phyloP scores from a whole-genome alignment of 1,139 yeast species.

The Pichia sp. region DNA sequence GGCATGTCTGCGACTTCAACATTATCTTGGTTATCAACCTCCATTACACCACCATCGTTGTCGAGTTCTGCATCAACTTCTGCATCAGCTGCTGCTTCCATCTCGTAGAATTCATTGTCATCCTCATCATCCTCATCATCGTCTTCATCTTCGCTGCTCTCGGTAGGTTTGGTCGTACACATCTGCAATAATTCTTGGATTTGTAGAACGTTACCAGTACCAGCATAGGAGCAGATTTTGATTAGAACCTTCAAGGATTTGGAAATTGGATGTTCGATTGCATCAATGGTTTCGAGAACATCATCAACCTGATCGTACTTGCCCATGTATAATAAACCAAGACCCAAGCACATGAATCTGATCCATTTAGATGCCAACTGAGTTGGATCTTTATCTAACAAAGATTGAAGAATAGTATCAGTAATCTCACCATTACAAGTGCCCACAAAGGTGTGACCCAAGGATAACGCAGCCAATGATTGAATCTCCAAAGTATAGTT shows the following conservation, averaged over 20 bases:
- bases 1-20: constrained; percentile 15
- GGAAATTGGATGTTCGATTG: constrained; percentile 92
- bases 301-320: constrained; percentile 94
- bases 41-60: constrained; percentile 9
- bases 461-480: constrained; percentile 81
- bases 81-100: constrained; percentile 26
- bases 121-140: constrained; percentile 40
- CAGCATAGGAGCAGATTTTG: constrained; percentile 92
- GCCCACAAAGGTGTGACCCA: constrained; percentile 94
- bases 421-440: constrained; percentile 94
- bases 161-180: constrained; percentile 55
- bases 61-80: constrained; percentile 24
- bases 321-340: constrained; percentile 90
- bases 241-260: constrained; percentile 86
- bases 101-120: constrained; percentile 23
- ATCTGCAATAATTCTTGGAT: constrained; percentile 87
- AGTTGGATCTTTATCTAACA: constrained; percentile 74
- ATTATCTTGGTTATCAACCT: constrained; percentile 10
- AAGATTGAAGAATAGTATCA: constrained; percentile 81
- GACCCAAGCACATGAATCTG: constrained; percentile 84
- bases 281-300: constrained; percentile 89
- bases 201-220: constrained; percentile 95
- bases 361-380: constrained; percentile 85
- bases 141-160: constrained; percentile 44
- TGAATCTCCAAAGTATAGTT: constrained; percentile 73